Evolutionary conservation across 2,329 filamentous ascomycete species (phyloP).

Genomic region (Onygena corvina): DNA sequence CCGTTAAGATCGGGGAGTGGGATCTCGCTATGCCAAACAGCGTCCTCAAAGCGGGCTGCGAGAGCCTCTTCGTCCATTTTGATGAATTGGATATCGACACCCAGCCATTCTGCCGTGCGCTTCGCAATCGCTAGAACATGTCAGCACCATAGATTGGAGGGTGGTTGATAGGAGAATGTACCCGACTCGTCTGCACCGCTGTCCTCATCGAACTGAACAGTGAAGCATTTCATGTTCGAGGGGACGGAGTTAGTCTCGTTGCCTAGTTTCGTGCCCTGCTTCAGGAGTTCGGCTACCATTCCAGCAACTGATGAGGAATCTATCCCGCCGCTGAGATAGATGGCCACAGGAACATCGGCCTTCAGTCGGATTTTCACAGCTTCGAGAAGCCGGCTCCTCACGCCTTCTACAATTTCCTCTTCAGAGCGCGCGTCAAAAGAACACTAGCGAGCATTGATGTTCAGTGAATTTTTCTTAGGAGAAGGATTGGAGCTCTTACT

Average conservation of each 20-base stretch:
- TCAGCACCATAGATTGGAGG: neutral
- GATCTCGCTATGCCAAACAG: conserved; percentile 36
- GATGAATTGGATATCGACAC: conserved; percentile 35
- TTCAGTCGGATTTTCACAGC: conserved; percentile 42
- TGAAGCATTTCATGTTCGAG: conserved; percentile 37
- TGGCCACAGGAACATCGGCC: conserved; percentile 47
- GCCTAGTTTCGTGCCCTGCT: conserved; percentile 39
- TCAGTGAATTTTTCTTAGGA: conserved; percentile 33
- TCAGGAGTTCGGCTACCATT: conserved; percentile 43
- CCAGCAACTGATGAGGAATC: conserved; percentile 48
- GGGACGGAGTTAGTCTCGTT: conserved; percentile 33
- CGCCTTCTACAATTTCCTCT: conserved; percentile 41
- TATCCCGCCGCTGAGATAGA: conserved; percentile 47
- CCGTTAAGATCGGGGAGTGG: conserved; percentile 42
- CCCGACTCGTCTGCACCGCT: conserved; percentile 41
- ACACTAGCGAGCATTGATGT: conserved; percentile 6
- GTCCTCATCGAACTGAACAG: conserved; percentile 41
- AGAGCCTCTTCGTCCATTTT: conserved; percentile 35
- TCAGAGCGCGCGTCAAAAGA: conserved; percentile 37
- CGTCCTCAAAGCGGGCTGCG: conserved; percentile 34
- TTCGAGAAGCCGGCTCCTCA: conserved; percentile 41
- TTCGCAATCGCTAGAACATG: conserved; percentile 31
- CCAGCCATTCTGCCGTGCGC: conserved; percentile 39
- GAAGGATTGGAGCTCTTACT: too few species aligned
- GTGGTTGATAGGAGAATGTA: conserved; percentile 14